Evolutionary conservation across 2,329 filamentous ascomycete genomes (phyloP).

Genomic region (Rutstroemia sp.): DNA sequence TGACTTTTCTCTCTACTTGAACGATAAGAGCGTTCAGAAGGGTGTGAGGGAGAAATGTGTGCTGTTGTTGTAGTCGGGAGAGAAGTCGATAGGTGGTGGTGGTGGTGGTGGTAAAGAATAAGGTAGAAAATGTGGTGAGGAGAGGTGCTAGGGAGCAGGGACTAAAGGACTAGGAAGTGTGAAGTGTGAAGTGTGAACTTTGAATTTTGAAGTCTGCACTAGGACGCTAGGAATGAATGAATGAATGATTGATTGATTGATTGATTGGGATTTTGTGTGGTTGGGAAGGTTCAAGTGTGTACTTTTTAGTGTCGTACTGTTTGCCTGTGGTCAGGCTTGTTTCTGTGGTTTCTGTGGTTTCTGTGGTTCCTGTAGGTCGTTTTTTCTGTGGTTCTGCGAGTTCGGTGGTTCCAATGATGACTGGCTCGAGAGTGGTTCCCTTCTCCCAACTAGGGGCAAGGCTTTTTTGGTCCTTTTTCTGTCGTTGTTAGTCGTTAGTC

Average conservation of each 20-base stretch:
- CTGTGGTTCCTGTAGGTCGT: background rate
- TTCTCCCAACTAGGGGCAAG: too few species aligned
- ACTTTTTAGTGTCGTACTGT: conserved; percentile 3
- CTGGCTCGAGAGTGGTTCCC: too few species aligned
- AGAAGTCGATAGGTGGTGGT: conserved; percentile 1
- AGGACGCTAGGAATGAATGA: too few species aligned
- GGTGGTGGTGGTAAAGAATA: background rate
- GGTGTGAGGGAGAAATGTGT: background rate
- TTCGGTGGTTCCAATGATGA: too few species aligned
- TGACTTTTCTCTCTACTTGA: background rate
- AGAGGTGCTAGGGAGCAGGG: too few species aligned
- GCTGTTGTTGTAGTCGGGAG: background rate
- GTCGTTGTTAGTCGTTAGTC: too few species aligned
- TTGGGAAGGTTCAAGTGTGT: conserved; percentile 5
- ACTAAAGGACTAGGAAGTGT: too few species aligned
- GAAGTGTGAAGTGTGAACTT: too few species aligned
- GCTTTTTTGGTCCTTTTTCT: too few species aligned
- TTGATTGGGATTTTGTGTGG: background rate
- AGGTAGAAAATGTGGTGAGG: conserved; percentile 1
- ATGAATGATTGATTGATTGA: too few species aligned
- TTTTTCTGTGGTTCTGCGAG: background rate
- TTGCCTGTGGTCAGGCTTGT: background rate
- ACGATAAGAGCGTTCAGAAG: background rate
- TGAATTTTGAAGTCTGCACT: too few species aligned
- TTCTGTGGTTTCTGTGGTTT: background rate